Percentiles rank a stretch among this genome's conserved stretches.
Evolutionary conservation across 2,329 filamentous ascomycete species (phyloP).

Genomic region (Cytospora piceicola): DNA sequence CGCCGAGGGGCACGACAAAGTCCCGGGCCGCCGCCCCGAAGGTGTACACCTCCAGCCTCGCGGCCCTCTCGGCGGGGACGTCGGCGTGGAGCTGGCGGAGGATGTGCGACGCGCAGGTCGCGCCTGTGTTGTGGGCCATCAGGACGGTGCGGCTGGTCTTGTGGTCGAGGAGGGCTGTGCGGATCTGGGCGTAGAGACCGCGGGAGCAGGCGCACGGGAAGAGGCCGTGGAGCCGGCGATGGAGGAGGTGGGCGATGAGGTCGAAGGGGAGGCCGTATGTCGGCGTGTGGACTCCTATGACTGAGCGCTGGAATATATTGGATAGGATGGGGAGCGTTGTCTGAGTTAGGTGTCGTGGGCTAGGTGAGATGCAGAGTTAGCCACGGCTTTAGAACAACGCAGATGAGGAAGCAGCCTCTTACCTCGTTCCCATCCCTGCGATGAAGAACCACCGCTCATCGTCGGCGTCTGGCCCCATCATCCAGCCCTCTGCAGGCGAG

Average conservation of each 20-base stretch:
- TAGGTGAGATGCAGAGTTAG: constrained; percentile 25
- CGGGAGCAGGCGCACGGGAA: constrained; percentile 38
- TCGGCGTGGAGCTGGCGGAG: constrained; percentile 45
- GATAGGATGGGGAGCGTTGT: constrained; percentile 42
- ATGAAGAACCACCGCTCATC: constrained; percentile 44
- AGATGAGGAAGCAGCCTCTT: constrained; percentile 4
- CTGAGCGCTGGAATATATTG: constrained; percentile 43
- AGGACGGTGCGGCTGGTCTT: constrained; percentile 43
- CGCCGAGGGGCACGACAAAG: constrained; percentile 43
- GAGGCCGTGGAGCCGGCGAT: constrained; percentile 37
- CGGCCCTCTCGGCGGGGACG: constrained; percentile 41
- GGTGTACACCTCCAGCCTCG: constrained; percentile 50
- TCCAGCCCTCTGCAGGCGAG: constrained; percentile 36
- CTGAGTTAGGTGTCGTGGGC: constrained; percentile 38
- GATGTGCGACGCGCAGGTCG: constrained; percentile 42
- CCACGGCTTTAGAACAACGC: background rate
- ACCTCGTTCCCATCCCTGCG: constrained; percentile 42
- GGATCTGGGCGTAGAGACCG: constrained; percentile 43
- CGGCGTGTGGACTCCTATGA: constrained; percentile 55
- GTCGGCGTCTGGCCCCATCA: constrained; percentile 36
- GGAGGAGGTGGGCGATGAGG: constrained; percentile 44
- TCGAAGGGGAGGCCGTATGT: constrained; percentile 59
- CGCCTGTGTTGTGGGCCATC: constrained; percentile 46
- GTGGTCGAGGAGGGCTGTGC: constrained; percentile 41
- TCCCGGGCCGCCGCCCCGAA: constrained; percentile 47